A percentile compares a stretch with the other conserved stretches of the same genome.
These are phyloP conservation scores for Adansonia digitata DNA, from an alignment of 345 rosid species.

Conservation along the genomic window DNA sequence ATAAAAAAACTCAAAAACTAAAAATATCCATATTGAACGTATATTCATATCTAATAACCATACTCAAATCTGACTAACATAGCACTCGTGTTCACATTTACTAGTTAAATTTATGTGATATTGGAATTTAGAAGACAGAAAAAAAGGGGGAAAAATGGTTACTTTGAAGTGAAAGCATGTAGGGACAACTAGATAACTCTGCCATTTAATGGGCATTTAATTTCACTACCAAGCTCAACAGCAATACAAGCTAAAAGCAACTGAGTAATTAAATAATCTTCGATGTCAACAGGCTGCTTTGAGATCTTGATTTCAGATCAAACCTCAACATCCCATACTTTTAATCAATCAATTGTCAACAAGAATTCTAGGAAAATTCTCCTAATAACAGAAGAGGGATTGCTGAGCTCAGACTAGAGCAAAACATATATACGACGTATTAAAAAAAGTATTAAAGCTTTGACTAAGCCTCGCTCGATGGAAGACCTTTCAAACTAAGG, in stretches of 20 bases:
- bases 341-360: neutral
- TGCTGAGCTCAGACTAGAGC: neutral
- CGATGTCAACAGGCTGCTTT: neutral
- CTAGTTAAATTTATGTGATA: neutral
- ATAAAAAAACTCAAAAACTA: too few relatives aligned
- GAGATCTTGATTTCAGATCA: neutral
- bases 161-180: neutral
- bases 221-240: slow-evolving; percentile 3
- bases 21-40: too few relatives aligned
- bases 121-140: neutral
- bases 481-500: slow-evolving; percentile 9
- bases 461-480: neutral
- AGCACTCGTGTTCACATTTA: too few relatives aligned
- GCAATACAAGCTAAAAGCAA: neutral
- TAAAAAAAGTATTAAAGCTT: slow-evolving; percentile 8
- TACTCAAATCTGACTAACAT: too few relatives aligned
- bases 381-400: neutral
- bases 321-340: neutral
- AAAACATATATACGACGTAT: neutral
- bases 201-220: neutral
- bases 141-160: neutral
- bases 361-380: neutral
- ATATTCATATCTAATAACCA: too few relatives aligned
- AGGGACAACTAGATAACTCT: neutral
- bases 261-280: neutral